phyloP scores from a whole-genome alignment of 2,329 filamentous ascomycete genomes.

The Colletotrichum truncatum region DNA sequence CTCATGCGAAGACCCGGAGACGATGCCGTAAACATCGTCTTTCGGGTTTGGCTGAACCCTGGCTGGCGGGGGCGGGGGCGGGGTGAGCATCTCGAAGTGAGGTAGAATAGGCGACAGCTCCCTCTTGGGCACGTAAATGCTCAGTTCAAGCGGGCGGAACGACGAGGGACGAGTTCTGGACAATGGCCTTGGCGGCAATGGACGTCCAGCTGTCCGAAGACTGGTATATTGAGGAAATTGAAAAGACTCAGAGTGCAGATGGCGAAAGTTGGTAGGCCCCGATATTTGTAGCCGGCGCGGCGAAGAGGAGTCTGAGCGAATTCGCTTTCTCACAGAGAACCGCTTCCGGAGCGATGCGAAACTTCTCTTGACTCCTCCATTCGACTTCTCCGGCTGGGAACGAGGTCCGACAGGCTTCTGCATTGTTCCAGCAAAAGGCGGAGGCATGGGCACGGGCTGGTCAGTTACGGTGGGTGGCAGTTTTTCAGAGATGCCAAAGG shows the following conservation, averaged over 20 bases:
- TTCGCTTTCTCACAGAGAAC: conserved; percentile 56
- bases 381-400: conserved; percentile 41
- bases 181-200: conserved; percentile 35
- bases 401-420: conserved; percentile 31
- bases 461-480: conserved; percentile 38
- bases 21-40: conserved; percentile 46
- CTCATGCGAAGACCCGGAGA: conserved; percentile 46
- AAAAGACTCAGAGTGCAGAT: conserved; percentile 60
- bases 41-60: conserved; percentile 41
- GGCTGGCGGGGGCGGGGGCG: conserved; percentile 35
- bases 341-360: conserved; percentile 48
- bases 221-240: conserved; percentile 42
- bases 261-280: conserved; percentile 67
- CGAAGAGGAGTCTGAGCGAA: conserved; percentile 51
- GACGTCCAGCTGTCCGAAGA: conserved; percentile 36
- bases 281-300: conserved; percentile 66
- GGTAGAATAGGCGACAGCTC: conserved; percentile 65
- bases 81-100: conserved; percentile 53
- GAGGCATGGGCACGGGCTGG: conserved; percentile 41
- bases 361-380: conserved; percentile 45
- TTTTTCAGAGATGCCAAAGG: conserved; percentile 36
- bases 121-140: conserved; percentile 57
- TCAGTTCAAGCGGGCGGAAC: conserved; percentile 66
- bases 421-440: conserved; percentile 37
- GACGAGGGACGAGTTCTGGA: conserved; percentile 41